Percentiles rank a stretch among this genome's conserved stretches.
Conservation (phyloP, 2,329 filamentous ascomycete genomes). For the Davidsoniella neocaledoniae region DNA sequence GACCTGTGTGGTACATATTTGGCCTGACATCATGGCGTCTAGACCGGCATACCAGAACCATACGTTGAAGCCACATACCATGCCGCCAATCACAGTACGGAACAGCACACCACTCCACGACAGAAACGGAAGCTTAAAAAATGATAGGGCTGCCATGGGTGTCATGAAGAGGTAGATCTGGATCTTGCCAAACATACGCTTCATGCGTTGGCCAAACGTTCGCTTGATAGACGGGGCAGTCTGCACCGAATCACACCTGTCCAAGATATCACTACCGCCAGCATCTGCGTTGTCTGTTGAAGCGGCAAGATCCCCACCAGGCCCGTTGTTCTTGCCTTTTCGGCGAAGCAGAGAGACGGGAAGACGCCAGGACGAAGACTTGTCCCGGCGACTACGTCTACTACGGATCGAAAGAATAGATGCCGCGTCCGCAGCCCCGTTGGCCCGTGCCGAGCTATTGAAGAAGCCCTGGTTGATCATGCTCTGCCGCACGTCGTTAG, state of each 20-base stretch:
- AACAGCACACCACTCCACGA: slow-evolving; percentile 8
- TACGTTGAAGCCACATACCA: slow-evolving; percentile 8
- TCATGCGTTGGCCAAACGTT: background rate
- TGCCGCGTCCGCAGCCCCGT: background rate
- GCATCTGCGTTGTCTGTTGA: too few species aligned
- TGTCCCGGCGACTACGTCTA: background rate
- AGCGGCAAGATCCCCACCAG: too few species aligned
- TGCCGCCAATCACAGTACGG: slow-evolving; percentile 7
- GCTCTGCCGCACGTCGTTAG: background rate
- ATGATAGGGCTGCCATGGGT: slow-evolving; percentile 10
- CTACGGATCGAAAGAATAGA: background rate
- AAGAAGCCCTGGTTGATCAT: slow-evolving; percentile 4
- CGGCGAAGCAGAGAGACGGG: background rate
- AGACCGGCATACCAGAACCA: slow-evolving; percentile 10
- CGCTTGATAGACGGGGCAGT: too few species aligned
- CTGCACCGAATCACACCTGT: too few species aligned
- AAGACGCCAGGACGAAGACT: background rate
- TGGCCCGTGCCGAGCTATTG: background rate
- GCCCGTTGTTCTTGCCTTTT: too few species aligned
- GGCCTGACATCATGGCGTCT: slow-evolving; percentile 5
- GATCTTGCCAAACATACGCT: background rate
- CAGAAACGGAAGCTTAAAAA: slow-evolving; percentile 6
- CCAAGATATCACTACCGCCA: too few species aligned
- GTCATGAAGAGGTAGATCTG: slow-evolving; percentile 5
- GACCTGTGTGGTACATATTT: slow-evolving; percentile 7